Conservation (phyloP, 2,329 filamentous ascomycete species). For the Fusarium nanum region DNA sequence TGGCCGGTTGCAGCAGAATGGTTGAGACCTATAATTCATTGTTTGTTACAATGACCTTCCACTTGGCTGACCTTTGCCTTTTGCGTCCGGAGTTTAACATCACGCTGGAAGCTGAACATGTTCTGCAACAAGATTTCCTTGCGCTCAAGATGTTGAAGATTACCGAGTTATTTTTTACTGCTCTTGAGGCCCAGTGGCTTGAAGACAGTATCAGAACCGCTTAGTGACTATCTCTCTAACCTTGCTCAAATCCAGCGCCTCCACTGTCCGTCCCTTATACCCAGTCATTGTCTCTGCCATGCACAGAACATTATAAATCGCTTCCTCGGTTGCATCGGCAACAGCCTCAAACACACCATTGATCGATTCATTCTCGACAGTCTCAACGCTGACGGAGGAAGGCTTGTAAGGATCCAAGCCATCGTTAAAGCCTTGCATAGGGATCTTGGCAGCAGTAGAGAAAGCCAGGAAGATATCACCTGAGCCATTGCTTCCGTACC, state of each 20-base stretch:
- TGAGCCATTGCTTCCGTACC: slow-evolving; percentile 70
- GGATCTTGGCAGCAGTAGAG: slow-evolving; percentile 68
- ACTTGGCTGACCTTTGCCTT: no score
- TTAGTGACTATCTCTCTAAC: slow-evolving; percentile 60
- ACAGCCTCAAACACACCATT: slow-evolving; percentile 71
- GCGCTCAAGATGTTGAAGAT: no score
- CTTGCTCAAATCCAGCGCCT: slow-evolving; percentile 61
- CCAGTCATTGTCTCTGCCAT: slow-evolving; percentile 70
- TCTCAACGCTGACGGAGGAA: slow-evolving; percentile 13
- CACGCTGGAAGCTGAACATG: no score
- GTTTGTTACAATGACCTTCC: neutral
- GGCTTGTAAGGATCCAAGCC: slow-evolving; percentile 57
- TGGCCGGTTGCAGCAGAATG: neutral
- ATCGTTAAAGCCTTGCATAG: slow-evolving; percentile 49
- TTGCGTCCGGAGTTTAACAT: neutral
- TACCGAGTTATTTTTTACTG: no score
- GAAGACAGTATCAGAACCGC: neutral
- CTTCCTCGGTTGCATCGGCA: slow-evolving; percentile 72
- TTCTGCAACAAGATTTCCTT: neutral
- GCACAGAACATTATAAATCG: slow-evolving; percentile 72
- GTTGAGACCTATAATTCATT: no score
- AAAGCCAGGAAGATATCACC: slow-evolving; percentile 77
- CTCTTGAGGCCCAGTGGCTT: neutral
- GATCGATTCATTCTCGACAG: slow-evolving; percentile 68
- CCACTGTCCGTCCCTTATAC: slow-evolving; percentile 60